These are phyloP conservation scores for Isatis tinctoria DNA, from an alignment of 345 rosid genomes.

Conservation along the genomic window DNA sequence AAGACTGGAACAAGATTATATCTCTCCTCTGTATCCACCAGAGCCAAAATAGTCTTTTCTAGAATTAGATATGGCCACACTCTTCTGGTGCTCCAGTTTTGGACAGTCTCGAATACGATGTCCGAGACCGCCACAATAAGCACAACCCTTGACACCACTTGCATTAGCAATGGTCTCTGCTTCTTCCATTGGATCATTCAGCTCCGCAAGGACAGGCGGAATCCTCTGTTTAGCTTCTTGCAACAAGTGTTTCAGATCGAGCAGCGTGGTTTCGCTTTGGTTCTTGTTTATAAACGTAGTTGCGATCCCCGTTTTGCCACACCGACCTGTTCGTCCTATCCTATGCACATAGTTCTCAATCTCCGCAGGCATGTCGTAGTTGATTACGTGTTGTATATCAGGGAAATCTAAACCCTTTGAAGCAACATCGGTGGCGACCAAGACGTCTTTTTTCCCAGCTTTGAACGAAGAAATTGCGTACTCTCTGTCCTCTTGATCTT, in stretches of 20 bases:
- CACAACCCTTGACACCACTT: constrained; percentile 91
- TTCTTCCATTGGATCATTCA: constrained; percentile 83
- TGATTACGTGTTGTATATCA: constrained; percentile 84
- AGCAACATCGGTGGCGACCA: constrained; percentile 94
- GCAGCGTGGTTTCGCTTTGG: constrained; percentile 83
- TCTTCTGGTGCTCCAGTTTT: constrained; percentile 83
- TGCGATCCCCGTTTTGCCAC: constrained; percentile 92
- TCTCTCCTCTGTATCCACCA: constrained; percentile 91
- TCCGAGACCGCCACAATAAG: constrained; percentile 92
- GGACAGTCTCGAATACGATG: constrained; percentile 88
- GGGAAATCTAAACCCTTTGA: constrained; percentile 94
- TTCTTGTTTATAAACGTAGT: constrained; percentile 94
- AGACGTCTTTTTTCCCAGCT: constrained; percentile 77
- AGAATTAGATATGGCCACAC: constrained; percentile 73
- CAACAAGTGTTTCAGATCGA: constrained; percentile 81
- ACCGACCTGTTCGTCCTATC: constrained; percentile 90
- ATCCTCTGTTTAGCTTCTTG: constrained; percentile 94
- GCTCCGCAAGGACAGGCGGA: constrained; percentile 89
- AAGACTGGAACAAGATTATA: constrained; percentile 20
- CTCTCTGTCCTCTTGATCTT: constrained; percentile 94
- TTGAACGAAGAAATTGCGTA: constrained; percentile 82
- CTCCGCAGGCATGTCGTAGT: constrained; percentile 95
- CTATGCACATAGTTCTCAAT: constrained; percentile 93
- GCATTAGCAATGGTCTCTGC: constrained; percentile 63
- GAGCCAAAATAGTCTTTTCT: constrained; percentile 87